phyloP scores from a whole-genome alignment of 2,329 filamentous ascomycete genomes.

The Chaetomiaceae sp. region DNA sequence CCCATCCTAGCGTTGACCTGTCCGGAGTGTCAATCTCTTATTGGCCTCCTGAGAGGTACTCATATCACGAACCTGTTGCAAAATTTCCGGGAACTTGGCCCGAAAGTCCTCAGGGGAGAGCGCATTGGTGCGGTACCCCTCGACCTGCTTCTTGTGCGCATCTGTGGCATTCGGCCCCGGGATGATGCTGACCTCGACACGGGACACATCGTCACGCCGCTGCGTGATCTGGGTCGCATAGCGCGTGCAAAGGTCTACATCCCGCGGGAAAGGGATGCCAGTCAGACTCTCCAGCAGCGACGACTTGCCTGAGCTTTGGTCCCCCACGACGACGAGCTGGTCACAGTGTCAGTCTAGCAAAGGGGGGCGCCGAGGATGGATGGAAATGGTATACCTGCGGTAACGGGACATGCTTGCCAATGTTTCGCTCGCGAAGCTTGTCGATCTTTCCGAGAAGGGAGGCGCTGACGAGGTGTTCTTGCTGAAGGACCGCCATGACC shows the following conservation, averaged over 20 bases:
- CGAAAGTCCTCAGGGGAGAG: conserved; percentile 17
- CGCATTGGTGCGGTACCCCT: conserved; percentile 12
- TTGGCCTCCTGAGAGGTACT: background rate
- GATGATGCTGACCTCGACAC: conserved; percentile 42
- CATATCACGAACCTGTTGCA: conserved; percentile 11
- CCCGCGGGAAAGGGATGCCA: conserved; percentile 31
- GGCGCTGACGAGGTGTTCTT: conserved; percentile 16
- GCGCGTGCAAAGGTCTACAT: conserved; percentile 31
- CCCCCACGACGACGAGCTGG: conserved; percentile 31
- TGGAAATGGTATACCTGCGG: conserved; percentile 19
- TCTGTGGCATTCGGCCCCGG: conserved; percentile 30
- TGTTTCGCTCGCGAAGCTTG: conserved; percentile 28
- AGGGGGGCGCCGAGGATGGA: background rate
- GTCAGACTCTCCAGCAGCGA: conserved; percentile 33
- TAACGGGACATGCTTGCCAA: conserved; percentile 24
- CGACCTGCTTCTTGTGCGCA: conserved; percentile 14
- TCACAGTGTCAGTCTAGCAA: background rate
- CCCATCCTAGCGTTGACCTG: conserved; percentile 23
- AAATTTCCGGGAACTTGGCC: conserved; percentile 14
- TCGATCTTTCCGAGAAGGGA: conserved; percentile 29
- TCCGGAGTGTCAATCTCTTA: background rate
- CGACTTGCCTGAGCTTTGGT: conserved; percentile 34
- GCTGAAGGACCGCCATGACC: background rate
- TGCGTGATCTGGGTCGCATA: conserved; percentile 41
- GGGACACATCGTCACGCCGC: conserved; percentile 35